Base-by-base conservation (phyloP, 768 basidiomycete species). In the Mycena crocata region DNA sequence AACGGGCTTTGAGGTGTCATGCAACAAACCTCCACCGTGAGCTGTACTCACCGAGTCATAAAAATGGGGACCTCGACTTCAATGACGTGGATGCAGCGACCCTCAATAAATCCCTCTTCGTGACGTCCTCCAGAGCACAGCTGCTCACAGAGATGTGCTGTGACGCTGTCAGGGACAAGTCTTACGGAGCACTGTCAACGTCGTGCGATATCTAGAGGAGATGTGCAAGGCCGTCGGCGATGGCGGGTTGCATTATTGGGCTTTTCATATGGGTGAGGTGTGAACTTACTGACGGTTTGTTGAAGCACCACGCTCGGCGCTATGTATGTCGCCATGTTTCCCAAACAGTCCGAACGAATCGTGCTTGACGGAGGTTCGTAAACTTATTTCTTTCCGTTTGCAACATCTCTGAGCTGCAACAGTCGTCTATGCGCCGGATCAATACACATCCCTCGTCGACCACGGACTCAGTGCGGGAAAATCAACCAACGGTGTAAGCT, bases 251-350 rank as follows among this genome's bases (percentile, higher is more conserved):
- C 61, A 57, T 17, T 68, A 68, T 45, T 68, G 67, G 67, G 62
- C 4, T 68, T 68, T n/a, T 68, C 67, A 23, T 68, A 64, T 30
- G 67, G 67, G 67, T 67, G 19, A 31, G 59, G 3, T 15, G 3
- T 1, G 19, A 40, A 14, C 19, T 15, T 8, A 28, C 28, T 32
- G 39, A 31, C 17, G 15, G n/a, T 44, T 5, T 17, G 6, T n/a
- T 26, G 26, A 35, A 67, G 66, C 8, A 68, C 67, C 4, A 58
- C 60, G 0, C 51, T 68, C 0, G 67, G 67, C 9, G 67, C 67
- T 17, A 68, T 62, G 2, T 63, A 68, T 26, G 67, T 64, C 19
- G 67, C 67, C 21, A 68, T 68, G 67, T 68, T 68, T n/a, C 67
- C 67, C 4, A 57, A 64, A 31, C 57, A 48, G 15, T 37, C 62